These are phyloP conservation scores for Wickerhamiella spandovensis DNA, from an alignment of 805 yeast genomes.

Conservation along the genomic window DNA sequence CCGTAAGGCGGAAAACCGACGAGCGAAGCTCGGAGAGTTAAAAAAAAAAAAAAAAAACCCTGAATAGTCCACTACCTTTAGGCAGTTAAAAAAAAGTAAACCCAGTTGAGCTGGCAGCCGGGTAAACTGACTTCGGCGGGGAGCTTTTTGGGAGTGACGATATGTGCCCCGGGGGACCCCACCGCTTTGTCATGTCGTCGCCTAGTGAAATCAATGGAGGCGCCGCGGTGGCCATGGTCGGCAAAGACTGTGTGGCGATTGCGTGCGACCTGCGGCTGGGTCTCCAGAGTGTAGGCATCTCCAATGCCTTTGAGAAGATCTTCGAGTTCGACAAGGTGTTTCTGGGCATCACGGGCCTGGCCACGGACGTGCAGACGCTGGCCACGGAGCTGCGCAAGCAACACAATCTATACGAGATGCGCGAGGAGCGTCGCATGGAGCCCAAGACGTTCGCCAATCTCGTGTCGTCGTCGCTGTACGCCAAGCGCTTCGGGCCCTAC, in stretches of 20 bases:
- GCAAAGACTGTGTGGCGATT: constrained; percentile 95
- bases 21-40: too few relatives aligned
- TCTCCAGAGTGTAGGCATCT: constrained; percentile 78
- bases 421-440: constrained; percentile 84
- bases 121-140: too few relatives aligned
- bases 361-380: constrained; percentile 83
- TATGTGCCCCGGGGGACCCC: background rate
- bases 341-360: constrained; percentile 88
- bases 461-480: constrained; percentile 80
- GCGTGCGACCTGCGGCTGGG: constrained; percentile 94
- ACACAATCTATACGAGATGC: constrained; percentile 75
- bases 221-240: constrained; percentile 95
- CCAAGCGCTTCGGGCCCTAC: constrained; percentile 84
- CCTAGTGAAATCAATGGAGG: constrained; percentile 47
- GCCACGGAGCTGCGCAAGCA: constrained; percentile 66
- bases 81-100: too few relatives aligned
- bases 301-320: constrained; percentile 87
- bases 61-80: too few relatives aligned
- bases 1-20: too few relatives aligned
- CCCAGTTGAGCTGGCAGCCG: too few relatives aligned
- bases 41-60: too few relatives aligned
- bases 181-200: constrained; percentile 21
- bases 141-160: too few relatives aligned
- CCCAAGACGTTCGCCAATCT: constrained; percentile 89
- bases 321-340: constrained; percentile 68